Evolutionary conservation across 2,329 filamentous ascomycete species (phyloP).

Genomic region (Microsporum audouinii): DNA sequence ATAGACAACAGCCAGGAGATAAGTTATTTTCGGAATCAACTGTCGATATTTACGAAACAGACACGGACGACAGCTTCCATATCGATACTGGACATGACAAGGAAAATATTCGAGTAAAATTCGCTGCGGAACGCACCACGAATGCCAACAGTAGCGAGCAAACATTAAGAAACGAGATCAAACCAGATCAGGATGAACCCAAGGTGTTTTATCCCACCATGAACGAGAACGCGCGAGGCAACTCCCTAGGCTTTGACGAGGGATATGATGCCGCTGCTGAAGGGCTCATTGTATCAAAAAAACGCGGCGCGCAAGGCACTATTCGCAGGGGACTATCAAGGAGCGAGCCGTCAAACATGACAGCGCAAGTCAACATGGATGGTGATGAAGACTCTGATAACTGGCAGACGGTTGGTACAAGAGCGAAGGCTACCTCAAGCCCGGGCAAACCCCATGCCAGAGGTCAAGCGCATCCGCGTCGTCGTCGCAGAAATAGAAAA

Average conservation of each 20-base stretch:
- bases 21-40: conserved; percentile 3
- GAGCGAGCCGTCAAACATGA: conserved; percentile 14
- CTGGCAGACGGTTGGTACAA: neutral
- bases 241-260: neutral
- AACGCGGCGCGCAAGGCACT: neutral
- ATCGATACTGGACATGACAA: conserved; percentile 9
- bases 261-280: neutral
- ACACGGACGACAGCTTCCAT: conserved; percentile 11
- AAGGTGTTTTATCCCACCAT: neutral
- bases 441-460: neutral
- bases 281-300: neutral
- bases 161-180: neutral
- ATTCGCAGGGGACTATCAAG: conserved; percentile 14
- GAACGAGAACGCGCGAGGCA: neutral
- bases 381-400: neutral
- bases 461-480: conserved; percentile 8
- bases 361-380: neutral
- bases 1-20: neutral
- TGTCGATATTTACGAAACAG: conserved; percentile 10
- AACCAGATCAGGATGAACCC: neutral
- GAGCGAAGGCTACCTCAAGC: neutral
- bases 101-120: neutral
- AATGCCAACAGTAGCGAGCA: neutral
- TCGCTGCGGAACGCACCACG: neutral
- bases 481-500: conserved; percentile 10